A percentile compares a stretch with the other conserved stretches of the same genome.
These are phyloP conservation scores for Botrytis squamosa DNA, from an alignment of 2,329 filamentous ascomycete genomes.

Conservation along the genomic window DNA sequence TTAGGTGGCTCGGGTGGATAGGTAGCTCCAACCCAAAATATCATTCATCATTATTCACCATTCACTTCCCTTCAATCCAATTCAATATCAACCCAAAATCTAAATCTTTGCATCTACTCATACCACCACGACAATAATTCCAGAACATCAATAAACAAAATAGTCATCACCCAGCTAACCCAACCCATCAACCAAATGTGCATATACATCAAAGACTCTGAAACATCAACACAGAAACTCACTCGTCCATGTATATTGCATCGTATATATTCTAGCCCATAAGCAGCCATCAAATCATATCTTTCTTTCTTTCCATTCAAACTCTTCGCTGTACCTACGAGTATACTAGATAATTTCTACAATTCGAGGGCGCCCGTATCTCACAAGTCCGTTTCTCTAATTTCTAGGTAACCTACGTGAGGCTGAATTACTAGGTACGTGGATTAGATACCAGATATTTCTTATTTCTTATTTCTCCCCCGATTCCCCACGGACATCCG, in stretches of 20 bases:
- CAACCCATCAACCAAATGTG: neutral
- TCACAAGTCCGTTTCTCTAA: neutral
- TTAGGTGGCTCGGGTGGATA: neutral
- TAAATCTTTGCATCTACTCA: neutral
- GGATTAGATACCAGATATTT: neutral
- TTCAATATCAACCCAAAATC: neutral
- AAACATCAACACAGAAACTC: neutral
- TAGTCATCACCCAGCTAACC: neutral
- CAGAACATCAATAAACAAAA: neutral
- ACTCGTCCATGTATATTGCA: neutral
- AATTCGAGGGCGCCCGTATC: neutral
- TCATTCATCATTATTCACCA: neutral
- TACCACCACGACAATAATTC: neutral
- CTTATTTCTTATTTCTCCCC: neutral
- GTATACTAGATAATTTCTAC: too few relatives aligned
- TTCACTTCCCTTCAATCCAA: too few relatives aligned
- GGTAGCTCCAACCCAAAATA: neutral
- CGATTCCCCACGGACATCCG: neutral
- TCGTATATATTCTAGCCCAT: neutral
- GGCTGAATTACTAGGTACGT: neutral
- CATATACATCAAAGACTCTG: neutral
- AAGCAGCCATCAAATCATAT: neutral
- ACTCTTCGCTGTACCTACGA: too few relatives aligned
- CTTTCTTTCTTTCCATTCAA: too few relatives aligned
- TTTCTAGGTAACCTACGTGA: neutral